phyloP scores from a whole-genome alignment of 2,329 filamentous ascomycete genomes.

The Acephala macrosclerotiorum region DNA sequence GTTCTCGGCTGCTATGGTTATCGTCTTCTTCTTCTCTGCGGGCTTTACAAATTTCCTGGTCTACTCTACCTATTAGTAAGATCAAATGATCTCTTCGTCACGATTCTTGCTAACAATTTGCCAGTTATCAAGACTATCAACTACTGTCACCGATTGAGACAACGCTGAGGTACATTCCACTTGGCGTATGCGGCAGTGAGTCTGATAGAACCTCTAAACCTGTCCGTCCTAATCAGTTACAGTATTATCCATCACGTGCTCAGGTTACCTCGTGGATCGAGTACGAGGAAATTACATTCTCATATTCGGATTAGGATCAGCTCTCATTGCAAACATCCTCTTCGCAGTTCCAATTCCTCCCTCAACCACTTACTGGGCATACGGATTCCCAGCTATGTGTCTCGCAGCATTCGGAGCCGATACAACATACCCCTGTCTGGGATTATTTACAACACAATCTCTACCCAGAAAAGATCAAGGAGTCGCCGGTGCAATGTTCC shows the following conservation, averaged over 20 bases:
- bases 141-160: conserved; percentile 68
- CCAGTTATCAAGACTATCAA: conserved; percentile 70
- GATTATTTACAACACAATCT: conserved; percentile 69
- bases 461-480: conserved; percentile 71
- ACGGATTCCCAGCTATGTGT: conserved; percentile 70
- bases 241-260: conserved; percentile 33
- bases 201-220: not conserved
- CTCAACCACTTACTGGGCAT: conserved; percentile 70
- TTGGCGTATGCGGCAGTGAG: conserved; percentile 60
- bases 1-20: conserved; percentile 69
- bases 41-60: conserved; percentile 73
- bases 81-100: not conserved
- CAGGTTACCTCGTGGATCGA: conserved; percentile 37
- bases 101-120: not conserved
- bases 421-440: conserved; percentile 70
- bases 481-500: conserved; percentile 72
- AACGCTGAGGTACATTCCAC: conserved; percentile 73
- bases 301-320: conserved; percentile 51
- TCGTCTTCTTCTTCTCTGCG: conserved; percentile 72
- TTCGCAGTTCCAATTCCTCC: conserved; percentile 70
- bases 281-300: conserved; percentile 60
- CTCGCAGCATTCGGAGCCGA: conserved; percentile 72
- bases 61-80: conserved; percentile 67
- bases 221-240: not conserved
- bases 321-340: conserved; percentile 60